Base-by-base conservation (phyloP, 345 rosid genomes). In the Acer saccharum region DNA sequence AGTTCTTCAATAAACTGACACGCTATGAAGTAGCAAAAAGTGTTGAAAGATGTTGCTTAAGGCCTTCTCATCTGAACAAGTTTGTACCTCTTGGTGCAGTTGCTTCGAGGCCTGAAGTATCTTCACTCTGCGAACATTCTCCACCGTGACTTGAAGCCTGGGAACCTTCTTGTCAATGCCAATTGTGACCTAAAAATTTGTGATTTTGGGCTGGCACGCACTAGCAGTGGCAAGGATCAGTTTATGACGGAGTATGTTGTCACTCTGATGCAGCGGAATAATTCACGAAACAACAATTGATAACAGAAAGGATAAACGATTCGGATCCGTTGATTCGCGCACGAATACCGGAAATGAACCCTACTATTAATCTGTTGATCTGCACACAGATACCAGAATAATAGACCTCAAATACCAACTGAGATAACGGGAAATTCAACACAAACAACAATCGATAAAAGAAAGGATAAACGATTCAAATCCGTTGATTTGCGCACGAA, bases 181-280 rank as follows among this genome's bases (percentile, higher is more conserved):
- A 94, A 91, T 73, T 91, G 97, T 68, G 98, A 94, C 73, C 86
- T 94, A 23, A 92, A 91, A 76, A 92, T 94, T 67, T 91, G 97
- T 27, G 94, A 94, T 78, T 94, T 94, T 63, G 97, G 96, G 70
- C 84, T 94, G 71, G 98, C 97, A 7, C 88, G 98, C 62, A 87
- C 93, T 6, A 92, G 93, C 86, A 94, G 79, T 81, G 89, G 89
- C 50, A 86, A 87, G 80, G 92, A 82, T 78, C 93, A 90, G 72
- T 89, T 92, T 87, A 94, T 92, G 98, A 94, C 98, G 2, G 95
- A 93, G 79, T 93, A 93, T 70, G 98, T 93, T 21, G 97, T 92
- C 29, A 92, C n/a, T n/a, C n/a, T n/a, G n/a, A n/a, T n/a, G n/a
- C n/a, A n/a, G n/a, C n/a, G n/a, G n/a, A n/a, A n/a, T n/a, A n/a